Evolutionary conservation across 768 basidiomycete genomes (phyloP), one percentile per base, ranked within the genome.

Genomic region (Trametes punicea): DNA sequence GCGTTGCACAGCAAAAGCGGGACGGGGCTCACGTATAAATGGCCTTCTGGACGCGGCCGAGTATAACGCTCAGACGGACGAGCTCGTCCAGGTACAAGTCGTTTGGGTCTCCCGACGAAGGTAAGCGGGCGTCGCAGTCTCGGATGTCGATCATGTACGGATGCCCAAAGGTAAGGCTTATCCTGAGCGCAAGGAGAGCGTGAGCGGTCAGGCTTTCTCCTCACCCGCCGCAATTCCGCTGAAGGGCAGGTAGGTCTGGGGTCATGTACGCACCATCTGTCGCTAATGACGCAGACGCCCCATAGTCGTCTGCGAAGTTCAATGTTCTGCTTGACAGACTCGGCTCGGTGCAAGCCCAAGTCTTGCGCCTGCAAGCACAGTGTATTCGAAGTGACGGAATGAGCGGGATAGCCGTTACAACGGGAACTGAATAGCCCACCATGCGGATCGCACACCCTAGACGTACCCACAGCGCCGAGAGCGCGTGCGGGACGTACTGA

Each of bases 61-160:
- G 81, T 51, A 98, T 79, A 62, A 98, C 86, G 60, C 91, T 93
- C 51, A 99, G 74, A 53, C 94, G 88, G 52, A 96, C 87, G 58
- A 98, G 85, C 70, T 97, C 93, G 66, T 90, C 85, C 77, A 93
- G 83, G 72, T 94, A 94, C 57, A 89, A 70, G 67, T 88, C 84
- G 54, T 81, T 78, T 13, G 81, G 79, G 64, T 93, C 87, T 40
- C 91, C 93, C 2, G 90, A 91, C 8, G 92, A 92, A 1, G 95
- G 95, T 30, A 97, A 76, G 51, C 94, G 86, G 4, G 91, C 89
- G 71, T 99, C 96, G 70, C 97, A 99, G 70, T 99, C 97, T 62
- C 89, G 85, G 2, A 98, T 83, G 69, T 98, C 95, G 59, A 99
- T 96, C 88, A 96, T 91, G 69, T 86, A 89, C 2, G 96, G 96